Percentiles rank a stretch among this genome's conserved stretches.
Evolutionary conservation across 129 eudicot species (phyloP).

Genomic region (Chrysanthemum lavandulifolium): DNA sequence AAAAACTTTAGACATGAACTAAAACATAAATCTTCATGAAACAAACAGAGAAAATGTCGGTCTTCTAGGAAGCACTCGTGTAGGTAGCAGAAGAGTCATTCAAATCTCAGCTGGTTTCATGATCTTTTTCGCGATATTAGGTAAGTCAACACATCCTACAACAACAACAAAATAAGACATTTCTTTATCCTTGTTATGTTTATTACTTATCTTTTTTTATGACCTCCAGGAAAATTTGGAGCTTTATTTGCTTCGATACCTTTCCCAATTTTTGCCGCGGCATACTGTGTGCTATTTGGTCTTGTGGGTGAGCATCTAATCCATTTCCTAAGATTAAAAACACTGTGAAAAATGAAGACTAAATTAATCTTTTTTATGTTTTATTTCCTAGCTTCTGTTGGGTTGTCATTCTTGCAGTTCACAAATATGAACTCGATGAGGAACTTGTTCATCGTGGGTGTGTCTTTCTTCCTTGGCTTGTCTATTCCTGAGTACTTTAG

Average conservation of each 20-base stretch:
- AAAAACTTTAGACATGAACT: background rate
- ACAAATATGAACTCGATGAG: constrained; percentile 99
- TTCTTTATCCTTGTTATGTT: background rate
- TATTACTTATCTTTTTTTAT: background rate
- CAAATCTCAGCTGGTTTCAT: constrained; percentile 97
- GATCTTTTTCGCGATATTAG: constrained; percentile 96
- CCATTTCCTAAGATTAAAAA: background rate
- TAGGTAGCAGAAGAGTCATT: constrained; percentile 95
- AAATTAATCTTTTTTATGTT: constrained; percentile 13
- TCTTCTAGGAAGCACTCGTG: constrained; percentile 97
- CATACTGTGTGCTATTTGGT: constrained; percentile 92
- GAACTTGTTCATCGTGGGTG: constrained; percentile 86
- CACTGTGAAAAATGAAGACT: background rate
- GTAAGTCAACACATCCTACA: constrained; percentile 33
- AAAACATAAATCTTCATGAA: constrained; percentile 5
- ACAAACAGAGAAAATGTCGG: constrained; percentile 86
- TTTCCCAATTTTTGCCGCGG: constrained; percentile 94
- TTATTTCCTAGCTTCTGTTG: constrained; percentile 79
- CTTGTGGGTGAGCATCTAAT: constrained; percentile 71
- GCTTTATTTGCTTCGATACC: constrained; percentile 98
- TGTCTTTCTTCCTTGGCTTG: constrained; percentile 86
- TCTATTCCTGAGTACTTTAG: constrained; percentile 96
- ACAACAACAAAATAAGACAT: background rate
- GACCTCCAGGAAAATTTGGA: constrained; percentile 78
- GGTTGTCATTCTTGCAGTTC: constrained; percentile 89